phyloP scores from a whole-genome alignment of 495 filamentous ascomycete genomes.

The Penicillium malachiteum region DNA sequence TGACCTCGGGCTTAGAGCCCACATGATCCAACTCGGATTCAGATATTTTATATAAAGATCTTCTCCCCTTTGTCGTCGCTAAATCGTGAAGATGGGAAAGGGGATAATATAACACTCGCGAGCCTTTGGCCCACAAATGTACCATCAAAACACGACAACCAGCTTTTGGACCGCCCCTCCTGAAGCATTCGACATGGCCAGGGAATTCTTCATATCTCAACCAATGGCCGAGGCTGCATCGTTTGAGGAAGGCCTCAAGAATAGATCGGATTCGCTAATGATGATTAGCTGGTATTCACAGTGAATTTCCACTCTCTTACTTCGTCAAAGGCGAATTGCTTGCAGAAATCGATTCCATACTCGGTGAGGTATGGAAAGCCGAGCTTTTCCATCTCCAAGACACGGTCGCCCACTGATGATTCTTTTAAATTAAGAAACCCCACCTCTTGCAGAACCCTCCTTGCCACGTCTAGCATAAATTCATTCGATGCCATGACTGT shows the following conservation, averaged over 20 bases:
- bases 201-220: constrained; percentile 22
- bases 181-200: constrained; percentile 19
- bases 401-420: constrained; percentile 17
- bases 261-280: constrained; percentile 22
- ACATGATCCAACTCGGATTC: constrained; percentile 16
- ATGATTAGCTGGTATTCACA: constrained; percentile 16
- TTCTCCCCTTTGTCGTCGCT: constrained; percentile 19
- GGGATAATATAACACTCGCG: constrained; percentile 20
- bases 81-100: constrained; percentile 17
- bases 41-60: constrained; percentile 20
- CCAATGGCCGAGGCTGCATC: constrained; percentile 23
- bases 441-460: constrained; percentile 17
- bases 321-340: constrained; percentile 6
- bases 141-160: constrained; percentile 16
- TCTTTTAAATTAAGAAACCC: constrained; percentile 19
- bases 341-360: constrained; percentile 21
- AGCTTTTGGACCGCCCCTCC: constrained; percentile 20
- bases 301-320: constrained; percentile 9
- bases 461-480: constrained; percentile 17
- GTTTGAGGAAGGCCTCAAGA: constrained; percentile 20
- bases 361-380: constrained; percentile 22
- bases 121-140: constrained; percentile 22
- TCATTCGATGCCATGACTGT: constrained; percentile 16
- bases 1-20: constrained; percentile 19
- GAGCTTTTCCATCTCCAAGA: constrained; percentile 19